These are phyloP conservation scores for Boletus insuetus DNA, from an alignment of 768 basidiomycete species.

Conservation along the genomic window DNA sequence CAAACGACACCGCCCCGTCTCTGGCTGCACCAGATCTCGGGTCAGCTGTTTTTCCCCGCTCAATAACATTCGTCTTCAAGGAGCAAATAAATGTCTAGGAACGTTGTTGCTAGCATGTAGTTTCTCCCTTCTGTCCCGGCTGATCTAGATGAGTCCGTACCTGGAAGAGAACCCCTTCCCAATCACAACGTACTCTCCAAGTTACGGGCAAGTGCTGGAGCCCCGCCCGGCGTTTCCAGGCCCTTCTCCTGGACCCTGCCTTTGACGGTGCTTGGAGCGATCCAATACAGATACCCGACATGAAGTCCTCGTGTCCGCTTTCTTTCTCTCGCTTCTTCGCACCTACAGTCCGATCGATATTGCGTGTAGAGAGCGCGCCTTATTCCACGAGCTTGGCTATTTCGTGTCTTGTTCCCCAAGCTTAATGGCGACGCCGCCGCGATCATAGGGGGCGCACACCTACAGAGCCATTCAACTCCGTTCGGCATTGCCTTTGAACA, in stretches of 20 bases:
- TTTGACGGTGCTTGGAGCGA: constrained; percentile 31
- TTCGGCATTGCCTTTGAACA: constrained; percentile 27
- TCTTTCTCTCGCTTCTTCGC: constrained; percentile 31
- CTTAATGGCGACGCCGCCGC: constrained; percentile 26
- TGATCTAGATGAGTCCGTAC: background rate
- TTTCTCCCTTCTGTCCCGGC: background rate
- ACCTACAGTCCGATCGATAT: constrained; percentile 34
- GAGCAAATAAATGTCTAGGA: background rate
- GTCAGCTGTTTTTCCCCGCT: constrained; percentile 1
- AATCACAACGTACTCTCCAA: constrained; percentile 5
- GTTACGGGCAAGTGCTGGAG: constrained; percentile 13
- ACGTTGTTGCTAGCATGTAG: constrained; percentile 3
- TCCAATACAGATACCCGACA: constrained; percentile 37
- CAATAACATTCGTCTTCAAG: background rate
- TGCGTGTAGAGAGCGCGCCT: constrained; percentile 32
- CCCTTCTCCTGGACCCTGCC: constrained; percentile 21
- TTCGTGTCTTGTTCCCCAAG: constrained; percentile 28
- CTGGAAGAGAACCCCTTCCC: background rate
- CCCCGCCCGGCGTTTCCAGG: constrained; percentile 23
- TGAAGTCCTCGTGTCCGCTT: constrained; percentile 34
- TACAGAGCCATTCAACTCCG: constrained; percentile 25
- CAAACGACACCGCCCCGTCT: constrained; percentile 19
- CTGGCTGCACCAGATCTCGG: constrained; percentile 8
- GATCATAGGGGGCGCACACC: constrained; percentile 27
- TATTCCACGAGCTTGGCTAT: constrained; percentile 30